Percentiles rank a stretch among this genome's conserved stretches.
Conservation (phyloP, 306 rosid genomes). For the Abrus precatorius region DNA sequence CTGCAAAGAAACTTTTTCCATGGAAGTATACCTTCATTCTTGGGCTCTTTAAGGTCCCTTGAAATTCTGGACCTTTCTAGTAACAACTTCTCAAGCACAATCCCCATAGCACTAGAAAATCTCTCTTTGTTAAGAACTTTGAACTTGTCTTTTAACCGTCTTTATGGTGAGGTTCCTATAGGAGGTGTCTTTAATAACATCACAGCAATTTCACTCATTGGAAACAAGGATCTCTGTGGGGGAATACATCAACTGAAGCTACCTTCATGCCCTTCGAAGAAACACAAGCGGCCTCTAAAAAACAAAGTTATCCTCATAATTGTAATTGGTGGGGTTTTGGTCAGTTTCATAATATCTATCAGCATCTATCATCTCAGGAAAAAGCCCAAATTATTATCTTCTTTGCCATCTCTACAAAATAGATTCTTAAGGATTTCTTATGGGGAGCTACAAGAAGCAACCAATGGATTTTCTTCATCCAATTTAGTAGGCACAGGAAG, state of each 20-base stretch:
- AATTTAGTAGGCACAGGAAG: conserved; percentile 50
- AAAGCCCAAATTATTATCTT: neutral
- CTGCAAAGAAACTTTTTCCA: conserved; percentile 25
- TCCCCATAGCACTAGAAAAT: conserved; percentile 36
- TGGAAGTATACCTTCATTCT: conserved; percentile 39
- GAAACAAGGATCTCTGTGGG: conserved; percentile 53
- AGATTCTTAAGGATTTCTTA: conserved; percentile 46
- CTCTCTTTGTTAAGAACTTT: conserved; percentile 16
- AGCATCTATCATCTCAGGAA: neutral
- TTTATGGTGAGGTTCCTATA: conserved; percentile 54
- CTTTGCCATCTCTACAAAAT: neutral
- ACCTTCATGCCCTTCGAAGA: conserved; percentile 23
- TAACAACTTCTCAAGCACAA: conserved; percentile 47
- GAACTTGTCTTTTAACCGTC: conserved; percentile 52
- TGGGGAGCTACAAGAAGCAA: conserved; percentile 51
- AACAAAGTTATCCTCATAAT: neutral
- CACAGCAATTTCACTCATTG: conserved; percentile 26
- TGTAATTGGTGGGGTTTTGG: neutral
- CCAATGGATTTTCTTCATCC: conserved; percentile 51
- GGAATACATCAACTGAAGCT: conserved; percentile 49
- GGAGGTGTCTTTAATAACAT: conserved; percentile 46
- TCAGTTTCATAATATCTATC: neutral
- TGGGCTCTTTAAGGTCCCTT: conserved; percentile 33
- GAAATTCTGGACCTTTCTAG: conserved; percentile 44
- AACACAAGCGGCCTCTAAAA: conserved; percentile 3